Evolutionary conservation across 306 rosid genomes (phyloP), one percentile per base, ranked within the genome.

Genomic region (Canavalia gladiata): DNA sequence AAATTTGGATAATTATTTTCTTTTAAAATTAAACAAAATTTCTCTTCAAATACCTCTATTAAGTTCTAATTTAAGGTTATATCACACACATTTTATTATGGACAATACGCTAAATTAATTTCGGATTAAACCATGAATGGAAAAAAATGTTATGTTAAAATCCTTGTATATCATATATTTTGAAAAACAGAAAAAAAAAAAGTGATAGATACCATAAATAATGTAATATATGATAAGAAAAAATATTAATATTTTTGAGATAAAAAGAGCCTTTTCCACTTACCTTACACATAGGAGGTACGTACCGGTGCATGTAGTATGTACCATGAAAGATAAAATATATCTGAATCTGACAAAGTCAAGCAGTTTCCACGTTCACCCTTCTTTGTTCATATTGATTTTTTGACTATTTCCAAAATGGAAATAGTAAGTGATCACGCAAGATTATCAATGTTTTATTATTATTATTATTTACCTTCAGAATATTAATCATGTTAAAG

Each of bases 271-370:
- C 13, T 69, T 29, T 12, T 60, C 35, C 78, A 35, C 31, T 45
- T 49, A 0, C 5, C 18, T 60, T 66, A 2, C 39, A 68, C 2
- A 2, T 25, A 30, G 18, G 33, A 5, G 18, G 39, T 12, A 55
- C 8, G 7, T 62, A 34, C 29, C 58, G 42, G 0, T 75, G 45
- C n/a, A 7, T 75, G 39, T 18, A 29, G 41, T 75, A 42, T 68
- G 72, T 76, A 70, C 50, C 28, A 47, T 73, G 34, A 73, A 72
- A 34, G 75, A 34, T 76, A 39, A 45, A 72, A 78, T 65, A 64
- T 60, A 52, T 68, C 68, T 49, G 18, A 76, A 50, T 54, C 1
- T 69, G 62, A 31, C 52, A 76, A 13, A 31, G 79, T 45, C 76
- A 81, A 43, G 54, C 43, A 13, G 46, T 49, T 75, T 28, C 54